Evolutionary conservation across 2,329 filamentous ascomycete species (phyloP), one percentile per base, ranked within the genome.

Genomic region (Xylariaceae sp.): DNA sequence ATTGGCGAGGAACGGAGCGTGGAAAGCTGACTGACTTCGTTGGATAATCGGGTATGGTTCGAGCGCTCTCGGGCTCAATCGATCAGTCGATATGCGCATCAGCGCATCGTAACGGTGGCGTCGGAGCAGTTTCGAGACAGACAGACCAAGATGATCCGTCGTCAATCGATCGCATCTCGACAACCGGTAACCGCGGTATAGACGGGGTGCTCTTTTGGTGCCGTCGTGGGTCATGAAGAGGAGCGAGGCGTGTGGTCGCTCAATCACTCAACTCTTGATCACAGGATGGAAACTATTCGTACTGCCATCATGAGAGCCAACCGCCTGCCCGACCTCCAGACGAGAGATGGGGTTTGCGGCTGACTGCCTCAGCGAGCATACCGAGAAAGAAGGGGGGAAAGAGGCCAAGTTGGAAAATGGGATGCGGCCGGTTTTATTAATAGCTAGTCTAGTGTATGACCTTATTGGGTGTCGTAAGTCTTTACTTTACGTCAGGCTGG

Each of bases 271-370:
- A 64, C 59, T 57, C 60, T 60, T 59, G 58, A 63, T 65, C 62
- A 60, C 50, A 17, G 48, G 47, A 45, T 56, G 56, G 62, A 58
- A 34, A 56, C 62, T 59, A 63, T 58, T 6, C 60, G 60, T 58
- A 60, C 64, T 60, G 53, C 57, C 62, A 58, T 47, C 57, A 59
- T 31, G 60, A 65, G 67, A 69, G 63, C 54, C 57, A 60, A 59
- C 63, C 54, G 67, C 68, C 47, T 70, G 66, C 66, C 56, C 68
- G 68, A 64, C 58, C 67, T 66, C 63, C 53, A 53, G 17, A 29
- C 19, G 36, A 36, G 60, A 64, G 67, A 61, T 63, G 62, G 68
- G 65, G 67, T 59, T 66, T 64, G 56, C 67, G 64, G 62, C 51
- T 57, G 58, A 52, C 64, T 70, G 60, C 66, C 60, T 62, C 59